These are phyloP conservation scores for Penicillium subrubescens DNA, from an alignment of 495 filamentous ascomycete species.

Conservation along the genomic window DNA sequence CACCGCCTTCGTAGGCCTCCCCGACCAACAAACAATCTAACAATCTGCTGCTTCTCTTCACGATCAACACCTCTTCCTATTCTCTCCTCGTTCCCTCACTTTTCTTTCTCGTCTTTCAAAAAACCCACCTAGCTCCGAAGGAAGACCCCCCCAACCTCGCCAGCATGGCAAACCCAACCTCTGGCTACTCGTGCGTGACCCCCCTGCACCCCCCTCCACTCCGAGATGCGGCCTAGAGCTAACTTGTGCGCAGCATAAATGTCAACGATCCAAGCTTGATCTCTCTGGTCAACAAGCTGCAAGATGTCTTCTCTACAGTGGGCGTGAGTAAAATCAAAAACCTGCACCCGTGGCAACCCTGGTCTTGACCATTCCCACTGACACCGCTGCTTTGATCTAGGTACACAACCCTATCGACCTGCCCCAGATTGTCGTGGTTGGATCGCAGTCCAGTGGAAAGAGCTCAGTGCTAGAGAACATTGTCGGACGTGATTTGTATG, in stretches of 20 bases:
- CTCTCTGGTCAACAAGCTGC: slow-evolving; percentile 97
- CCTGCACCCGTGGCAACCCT: slow-evolving; percentile 7
- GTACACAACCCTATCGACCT: slow-evolving; percentile 98
- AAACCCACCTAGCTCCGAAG: slow-evolving; percentile 13
- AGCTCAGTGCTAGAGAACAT: slow-evolving; percentile 99
- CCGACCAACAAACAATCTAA: slow-evolving; percentile 25
- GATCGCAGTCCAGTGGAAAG: slow-evolving; percentile 98
- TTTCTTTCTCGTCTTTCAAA: slow-evolving; percentile 7
- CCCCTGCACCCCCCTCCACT: slow-evolving; percentile 27
- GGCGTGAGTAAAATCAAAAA: slow-evolving; percentile 65
- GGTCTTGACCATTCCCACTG: slow-evolving; percentile 22
- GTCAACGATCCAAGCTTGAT: slow-evolving; percentile 80
- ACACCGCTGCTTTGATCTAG: slow-evolving; percentile 49
- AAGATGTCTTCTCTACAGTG: slow-evolving; percentile 99
- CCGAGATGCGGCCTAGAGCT: slow-evolving; percentile 30
- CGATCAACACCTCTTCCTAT: slow-evolving; percentile 4
- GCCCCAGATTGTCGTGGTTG: slow-evolving; percentile 97
- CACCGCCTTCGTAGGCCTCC: slow-evolving; percentile 30
- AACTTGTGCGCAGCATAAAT: slow-evolving; percentile 61
- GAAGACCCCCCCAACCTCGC: slow-evolving; percentile 29
- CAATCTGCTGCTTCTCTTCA: slow-evolving; percentile 25
- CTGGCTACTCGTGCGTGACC: slow-evolving; percentile 50
- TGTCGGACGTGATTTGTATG: slow-evolving; percentile 97
- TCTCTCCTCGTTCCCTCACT: slow-evolving; percentile 9
- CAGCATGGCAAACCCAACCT: slow-evolving; percentile 52